These are phyloP conservation scores for Amphichorda felina DNA, from an alignment of 2,329 filamentous ascomycete species.

Conservation along the genomic window DNA sequence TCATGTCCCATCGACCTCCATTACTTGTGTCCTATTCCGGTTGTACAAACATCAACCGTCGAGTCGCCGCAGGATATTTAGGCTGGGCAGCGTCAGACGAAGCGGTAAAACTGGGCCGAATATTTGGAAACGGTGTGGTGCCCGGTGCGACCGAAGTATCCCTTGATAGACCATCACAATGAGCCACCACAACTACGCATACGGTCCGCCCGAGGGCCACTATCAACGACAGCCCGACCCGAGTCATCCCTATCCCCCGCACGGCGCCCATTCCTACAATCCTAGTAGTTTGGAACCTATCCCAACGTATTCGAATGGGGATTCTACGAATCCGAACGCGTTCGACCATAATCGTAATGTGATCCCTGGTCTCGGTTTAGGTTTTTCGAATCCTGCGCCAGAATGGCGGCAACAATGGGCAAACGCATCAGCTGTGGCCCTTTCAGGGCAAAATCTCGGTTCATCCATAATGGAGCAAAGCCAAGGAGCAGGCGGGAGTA, in stretches of 20 bases:
- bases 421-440: too few relatives aligned
- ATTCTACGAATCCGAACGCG: background rate
- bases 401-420: too few relatives aligned
- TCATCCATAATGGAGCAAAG: too few relatives aligned
- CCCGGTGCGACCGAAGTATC: background rate
- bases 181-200: constrained; percentile 16
- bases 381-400: constrained; percentile 7
- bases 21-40: too few relatives aligned
- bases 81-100: too few relatives aligned
- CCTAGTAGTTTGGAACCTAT: background rate
- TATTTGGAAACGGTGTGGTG: background rate
- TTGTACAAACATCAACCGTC: too few relatives aligned
- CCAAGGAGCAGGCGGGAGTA: too few relatives aligned
- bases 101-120: too few relatives aligned
- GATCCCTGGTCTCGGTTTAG: constrained; percentile 22
- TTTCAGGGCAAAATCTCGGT: too few relatives aligned
- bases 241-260: background rate
- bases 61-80: too few relatives aligned
- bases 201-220: constrained; percentile 11
- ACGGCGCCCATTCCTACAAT: background rate
- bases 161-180: constrained; percentile 8
- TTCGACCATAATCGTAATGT: constrained; percentile 10
- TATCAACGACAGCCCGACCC: background rate
- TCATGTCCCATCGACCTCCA: too few relatives aligned
- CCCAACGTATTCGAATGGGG: background rate